Conservation (phyloP, 164 flowering plant species). For the Nelumbo lutea region DNA sequence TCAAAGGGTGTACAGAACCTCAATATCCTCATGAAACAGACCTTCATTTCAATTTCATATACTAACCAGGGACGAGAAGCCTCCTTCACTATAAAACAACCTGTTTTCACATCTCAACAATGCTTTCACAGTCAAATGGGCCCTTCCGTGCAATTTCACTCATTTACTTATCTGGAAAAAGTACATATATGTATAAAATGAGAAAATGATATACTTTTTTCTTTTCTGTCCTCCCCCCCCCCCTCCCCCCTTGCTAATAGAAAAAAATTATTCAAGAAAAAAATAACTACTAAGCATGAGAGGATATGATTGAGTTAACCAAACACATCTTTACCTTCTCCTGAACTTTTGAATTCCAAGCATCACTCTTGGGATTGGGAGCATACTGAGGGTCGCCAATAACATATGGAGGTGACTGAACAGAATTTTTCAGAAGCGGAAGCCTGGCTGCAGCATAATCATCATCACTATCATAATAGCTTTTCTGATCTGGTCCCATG, state of each 20-base stretch:
- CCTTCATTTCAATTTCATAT: conserved; percentile 4
- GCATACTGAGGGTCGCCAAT: conserved; percentile 40
- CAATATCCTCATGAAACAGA: not conserved
- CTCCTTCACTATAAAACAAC: not conserved
- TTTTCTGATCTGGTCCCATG: conserved; percentile 55
- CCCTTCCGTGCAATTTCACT: not conserved
- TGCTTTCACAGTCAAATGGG: not conserved
- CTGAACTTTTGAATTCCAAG: conserved; percentile 38
- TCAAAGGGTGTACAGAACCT: not conserved
- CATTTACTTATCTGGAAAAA: conserved; percentile 1
- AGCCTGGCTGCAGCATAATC: conserved; percentile 50
- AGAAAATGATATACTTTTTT: too few species aligned
- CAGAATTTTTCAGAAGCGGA: conserved; percentile 50
- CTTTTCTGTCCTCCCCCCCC: too few species aligned
- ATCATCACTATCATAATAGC: conserved; percentile 73
- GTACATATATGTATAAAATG: too few species aligned
- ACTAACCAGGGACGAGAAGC: not conserved
- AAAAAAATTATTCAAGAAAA: not conserved
- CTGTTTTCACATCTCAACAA: not conserved
- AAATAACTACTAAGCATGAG: not conserved
- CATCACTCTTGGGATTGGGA: conserved; percentile 35
- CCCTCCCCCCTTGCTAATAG: too few species aligned
- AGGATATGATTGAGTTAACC: not conserved
- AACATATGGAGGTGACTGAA: conserved; percentile 38
- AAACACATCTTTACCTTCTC: conserved; percentile 32